Evolutionary conservation across 768 basidiomycete species (phyloP).

Genomic region (Leccinum subtestaceum): DNA sequence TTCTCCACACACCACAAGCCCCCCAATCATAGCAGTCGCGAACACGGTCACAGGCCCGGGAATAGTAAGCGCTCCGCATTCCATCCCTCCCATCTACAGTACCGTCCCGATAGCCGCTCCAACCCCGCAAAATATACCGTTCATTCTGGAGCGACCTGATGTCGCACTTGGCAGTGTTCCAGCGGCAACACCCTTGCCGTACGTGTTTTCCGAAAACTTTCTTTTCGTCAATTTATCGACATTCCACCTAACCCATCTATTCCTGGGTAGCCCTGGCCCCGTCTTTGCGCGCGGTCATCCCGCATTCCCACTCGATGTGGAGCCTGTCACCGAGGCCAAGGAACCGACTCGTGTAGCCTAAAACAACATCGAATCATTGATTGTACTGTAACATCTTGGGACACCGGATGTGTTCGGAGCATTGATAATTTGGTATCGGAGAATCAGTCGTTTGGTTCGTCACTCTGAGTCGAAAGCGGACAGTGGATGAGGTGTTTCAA

Average conservation of each 20-base stretch:
- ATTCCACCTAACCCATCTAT: neutral
- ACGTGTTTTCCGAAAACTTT: neutral
- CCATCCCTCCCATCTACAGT: neutral
- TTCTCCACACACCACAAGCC: neutral
- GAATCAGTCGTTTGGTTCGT: neutral
- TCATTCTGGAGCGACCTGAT: neutral
- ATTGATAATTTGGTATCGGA: neutral
- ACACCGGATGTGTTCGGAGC: no score
- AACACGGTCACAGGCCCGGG: no score
- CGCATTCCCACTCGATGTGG: neutral
- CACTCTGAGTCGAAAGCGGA: neutral
- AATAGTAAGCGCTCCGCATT: neutral
- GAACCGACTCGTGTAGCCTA: neutral
- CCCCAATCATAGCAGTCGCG: no score
- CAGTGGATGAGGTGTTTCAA: neutral
- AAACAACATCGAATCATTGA: neutral
- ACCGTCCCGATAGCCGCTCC: neutral
- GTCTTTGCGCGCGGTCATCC: neutral
- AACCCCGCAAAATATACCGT: neutral
- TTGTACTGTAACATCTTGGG: neutral
- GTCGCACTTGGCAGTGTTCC: no score
- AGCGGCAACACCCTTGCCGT: neutral
- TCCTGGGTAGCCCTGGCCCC: neutral
- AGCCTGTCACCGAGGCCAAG: neutral
- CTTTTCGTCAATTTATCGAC: neutral